Evolutionary conservation across 2,329 filamentous ascomycete genomes (phyloP).

Genomic region (Diplodia corticola): DNA sequence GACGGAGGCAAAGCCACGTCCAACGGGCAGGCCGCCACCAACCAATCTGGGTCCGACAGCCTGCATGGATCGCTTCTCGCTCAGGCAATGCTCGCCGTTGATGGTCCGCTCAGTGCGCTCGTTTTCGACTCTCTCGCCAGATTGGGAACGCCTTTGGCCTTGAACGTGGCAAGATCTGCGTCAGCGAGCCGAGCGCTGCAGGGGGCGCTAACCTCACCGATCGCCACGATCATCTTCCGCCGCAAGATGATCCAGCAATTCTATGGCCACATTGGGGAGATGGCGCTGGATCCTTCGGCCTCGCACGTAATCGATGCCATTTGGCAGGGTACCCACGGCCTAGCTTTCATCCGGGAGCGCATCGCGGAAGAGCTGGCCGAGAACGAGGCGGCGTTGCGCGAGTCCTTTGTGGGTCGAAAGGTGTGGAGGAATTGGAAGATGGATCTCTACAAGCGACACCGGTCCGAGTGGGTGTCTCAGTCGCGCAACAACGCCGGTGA

Average conservation of each 20-base stretch:
- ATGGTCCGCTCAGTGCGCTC: constrained; percentile 67
- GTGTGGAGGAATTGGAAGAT: constrained; percentile 76
- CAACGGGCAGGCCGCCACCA: constrained; percentile 26
- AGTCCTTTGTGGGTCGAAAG: constrained; percentile 64
- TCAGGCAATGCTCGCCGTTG: constrained; percentile 73
- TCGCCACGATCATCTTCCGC: constrained; percentile 57
- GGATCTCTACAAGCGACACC: constrained; percentile 66
- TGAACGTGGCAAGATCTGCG: constrained; percentile 66
- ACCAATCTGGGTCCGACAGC: constrained; percentile 51
- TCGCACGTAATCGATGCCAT: constrained; percentile 69
- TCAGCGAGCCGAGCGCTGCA: constrained; percentile 64
- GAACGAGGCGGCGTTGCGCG: constrained; percentile 62
- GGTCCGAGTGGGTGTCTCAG: constrained; percentile 64
- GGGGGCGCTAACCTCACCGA: constrained; percentile 58
- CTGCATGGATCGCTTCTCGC: constrained; percentile 82
- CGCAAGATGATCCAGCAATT: constrained; percentile 66
- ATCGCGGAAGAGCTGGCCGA: constrained; percentile 63
- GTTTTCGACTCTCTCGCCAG: constrained; percentile 62
- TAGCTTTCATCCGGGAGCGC: constrained; percentile 67
- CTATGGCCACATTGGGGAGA: constrained; percentile 59
- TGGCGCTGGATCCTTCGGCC: constrained; percentile 62
- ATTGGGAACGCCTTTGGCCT: constrained; percentile 51
- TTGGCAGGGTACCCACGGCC: constrained; percentile 62
- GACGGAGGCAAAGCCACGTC: constrained; percentile 35
- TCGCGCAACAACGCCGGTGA: constrained; percentile 56